Base-by-base conservation (phyloP, 352 stramenopile genomes). In the Phytophthora sansomeana region DNA sequence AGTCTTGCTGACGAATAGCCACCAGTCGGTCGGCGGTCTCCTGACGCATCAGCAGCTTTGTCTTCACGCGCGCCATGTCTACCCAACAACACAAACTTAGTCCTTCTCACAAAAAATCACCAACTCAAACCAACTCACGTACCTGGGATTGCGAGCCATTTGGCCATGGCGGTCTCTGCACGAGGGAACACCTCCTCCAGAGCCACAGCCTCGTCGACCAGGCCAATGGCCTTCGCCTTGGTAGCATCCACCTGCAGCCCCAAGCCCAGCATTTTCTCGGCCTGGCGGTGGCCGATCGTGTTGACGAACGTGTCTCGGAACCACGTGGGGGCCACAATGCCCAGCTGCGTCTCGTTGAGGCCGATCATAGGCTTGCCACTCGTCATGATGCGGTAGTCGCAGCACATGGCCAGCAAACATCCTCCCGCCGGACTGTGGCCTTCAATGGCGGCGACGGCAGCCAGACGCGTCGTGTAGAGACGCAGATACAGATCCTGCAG, bases 311-410 rank as follows among this genome's bases (percentile, higher is more conserved):
- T 90, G 51, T 90, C 81, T 21, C 80, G 80, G 44, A 95, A 92
- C 86, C 88, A 95, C 52, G 80, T 90, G 5, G 85, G 81, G 14
- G 87, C 89, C 35, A 94, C 86, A 46, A 99, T 98, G 33, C 96
- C 96, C 30, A 99, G 69, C 63, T 97, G 83, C 6, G 92, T 97
- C 80, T 99, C 96, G 67, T 98, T 99, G 32, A 98, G 77, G 10
- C 96, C 96, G 66, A 99, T 98, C 32, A 89, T 81, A n/a, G 83
- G 78, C 52, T 93, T 90, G 11, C 84, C 87, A 9, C 66, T 77
- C n/a, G 89, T 85, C 91, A 99, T 98, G 56, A 98, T 77, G 19
- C 96, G 88, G 74, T 97, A 98, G 81, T 99, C 95, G 72, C 93
- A 98, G 69, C 86, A 91, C 83, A 98, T 94, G 19, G 94, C 90